Evolutionary conservation across 139 green algal species (phyloP).

Genomic region (Micromonas commoda): DNA sequence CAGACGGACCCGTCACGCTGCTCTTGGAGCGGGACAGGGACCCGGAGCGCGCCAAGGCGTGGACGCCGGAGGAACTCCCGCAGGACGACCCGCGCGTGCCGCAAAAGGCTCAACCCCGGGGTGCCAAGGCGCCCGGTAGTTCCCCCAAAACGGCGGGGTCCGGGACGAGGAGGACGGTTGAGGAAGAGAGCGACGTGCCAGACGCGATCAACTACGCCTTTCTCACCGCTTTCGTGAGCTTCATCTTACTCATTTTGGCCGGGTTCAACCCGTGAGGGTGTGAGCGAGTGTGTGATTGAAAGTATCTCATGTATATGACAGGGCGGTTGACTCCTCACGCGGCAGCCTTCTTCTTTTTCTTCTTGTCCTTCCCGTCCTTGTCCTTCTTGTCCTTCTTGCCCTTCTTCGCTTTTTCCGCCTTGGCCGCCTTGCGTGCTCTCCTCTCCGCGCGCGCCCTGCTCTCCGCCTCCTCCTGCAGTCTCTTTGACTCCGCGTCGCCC

Average conservation of each 20-base stretch:
- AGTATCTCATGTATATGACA: neutral
- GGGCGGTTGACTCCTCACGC: neutral
- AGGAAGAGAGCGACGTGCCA: no score
- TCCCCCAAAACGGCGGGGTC: no score
- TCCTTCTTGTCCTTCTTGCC: neutral
- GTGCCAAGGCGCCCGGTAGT: no score
- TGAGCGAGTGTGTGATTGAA: no score
- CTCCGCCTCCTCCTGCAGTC: neutral
- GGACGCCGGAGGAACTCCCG: conserved; percentile 4
- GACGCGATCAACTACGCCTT: no score
- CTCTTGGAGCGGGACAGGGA: neutral
- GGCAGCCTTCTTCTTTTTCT: neutral
- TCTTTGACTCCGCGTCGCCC: neutral
- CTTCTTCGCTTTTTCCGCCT: no score
- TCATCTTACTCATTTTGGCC: no score
- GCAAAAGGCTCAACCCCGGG: no score
- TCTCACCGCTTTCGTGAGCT: no score
- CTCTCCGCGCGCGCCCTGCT: neutral
- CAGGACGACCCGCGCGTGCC: no score
- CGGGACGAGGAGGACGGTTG: no score
- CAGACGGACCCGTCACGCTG: conserved; percentile 15
- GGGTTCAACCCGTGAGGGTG: neutral
- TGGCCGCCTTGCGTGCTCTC: no score
- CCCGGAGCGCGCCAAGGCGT: neutral
- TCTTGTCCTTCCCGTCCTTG: neutral